phyloP scores from a whole-genome alignment of 192 early-diverging fungal genomes.

The Haplosporangium gracile region DNA sequence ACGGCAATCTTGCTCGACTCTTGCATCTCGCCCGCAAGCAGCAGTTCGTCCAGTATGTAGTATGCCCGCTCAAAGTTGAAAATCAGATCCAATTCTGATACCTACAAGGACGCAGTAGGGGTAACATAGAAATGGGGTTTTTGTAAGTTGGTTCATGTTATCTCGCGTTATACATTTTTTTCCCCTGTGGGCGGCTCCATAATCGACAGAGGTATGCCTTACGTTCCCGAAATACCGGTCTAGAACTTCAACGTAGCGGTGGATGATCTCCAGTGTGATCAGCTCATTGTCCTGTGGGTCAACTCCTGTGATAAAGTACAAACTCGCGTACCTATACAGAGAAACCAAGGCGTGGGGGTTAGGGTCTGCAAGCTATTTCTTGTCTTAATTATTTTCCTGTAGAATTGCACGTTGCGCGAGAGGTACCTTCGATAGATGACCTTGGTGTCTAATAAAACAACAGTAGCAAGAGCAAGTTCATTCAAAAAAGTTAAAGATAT shows the following conservation, averaged over 20 bases:
- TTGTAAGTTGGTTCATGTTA: not conserved
- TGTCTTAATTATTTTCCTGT: not conserved
- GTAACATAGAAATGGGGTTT: no score
- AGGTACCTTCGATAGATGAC: slow-evolving; percentile 69
- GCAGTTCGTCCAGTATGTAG: slow-evolving; percentile 87
- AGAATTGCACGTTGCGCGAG: not conserved
- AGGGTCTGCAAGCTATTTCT: not conserved
- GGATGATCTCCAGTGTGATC: slow-evolving; percentile 93
- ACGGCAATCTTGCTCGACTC: slow-evolving; percentile 90
- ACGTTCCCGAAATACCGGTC: slow-evolving; percentile 97
- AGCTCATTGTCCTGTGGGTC: slow-evolving; percentile 96
- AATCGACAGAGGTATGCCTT: not conserved
- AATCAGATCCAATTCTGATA: slow-evolving; percentile 95
- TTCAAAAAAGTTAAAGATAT: not conserved
- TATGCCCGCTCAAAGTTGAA: slow-evolving; percentile 96
- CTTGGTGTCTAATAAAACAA: slow-evolving; percentile 60
- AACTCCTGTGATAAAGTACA: slow-evolving; percentile 94
- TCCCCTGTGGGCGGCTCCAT: no score
- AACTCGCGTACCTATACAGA: slow-evolving; percentile 84
- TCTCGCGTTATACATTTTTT: not conserved
- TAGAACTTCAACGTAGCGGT: slow-evolving; percentile 96
- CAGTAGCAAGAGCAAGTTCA: not conserved
- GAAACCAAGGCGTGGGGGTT: not conserved
- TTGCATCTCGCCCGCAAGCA: slow-evolving; percentile 93
- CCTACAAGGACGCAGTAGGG: slow-evolving; percentile 37